Base-by-base conservation (phyloP, 306 rosid species). In the Prinsepia uniflora region DNA sequence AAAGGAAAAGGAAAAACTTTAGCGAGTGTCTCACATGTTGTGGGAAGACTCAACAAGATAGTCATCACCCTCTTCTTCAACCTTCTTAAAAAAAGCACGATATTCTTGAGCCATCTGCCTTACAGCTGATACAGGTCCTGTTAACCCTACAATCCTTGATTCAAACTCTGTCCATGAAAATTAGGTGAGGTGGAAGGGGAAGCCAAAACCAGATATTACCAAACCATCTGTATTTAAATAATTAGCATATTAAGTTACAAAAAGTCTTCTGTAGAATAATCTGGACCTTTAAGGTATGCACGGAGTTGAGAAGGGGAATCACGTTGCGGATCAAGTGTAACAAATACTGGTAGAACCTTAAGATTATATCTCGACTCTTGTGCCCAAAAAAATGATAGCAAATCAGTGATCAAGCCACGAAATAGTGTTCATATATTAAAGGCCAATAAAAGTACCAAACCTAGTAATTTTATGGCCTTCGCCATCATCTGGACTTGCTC, bases 31-130 rank as follows among this genome's bases (percentile, higher is more conserved):
- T 81, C 89, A 93, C 98, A 90, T 86, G 84, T 72, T 86, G 74
- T 93, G 98, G 50, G 96, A 88, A 80, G 86, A 80, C 63, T 93
- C 98, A 47, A 90, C 88, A 62, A 93, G 98, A 83, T 93, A 93
- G 80, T 93, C 98, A 57, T 74, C 85, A 7, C 93, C 88, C 10
- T 93, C 98, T 70, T 93, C 98, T 77, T 90, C 96, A 20, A 93
- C 77, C 86, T 84, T 85, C 77, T 76, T 90, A 67, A 86, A 93
- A 76, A 72, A 90, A 68, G 87, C 88, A 6, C 96, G 93, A 66
- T 85, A 90, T 72, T 90, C 93, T 79, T 90, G 98, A 18, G 98
- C 94, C 88, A 93, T 84, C 84, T 90, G 93, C 87, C 96, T 82
- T 72, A 87, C 41, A 73, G 98, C 98, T 56, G 86, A 66, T 70